phyloP scores from a whole-genome alignment of 192 early-diverging fungal species.

The Kickxella alabastrina region DNA sequence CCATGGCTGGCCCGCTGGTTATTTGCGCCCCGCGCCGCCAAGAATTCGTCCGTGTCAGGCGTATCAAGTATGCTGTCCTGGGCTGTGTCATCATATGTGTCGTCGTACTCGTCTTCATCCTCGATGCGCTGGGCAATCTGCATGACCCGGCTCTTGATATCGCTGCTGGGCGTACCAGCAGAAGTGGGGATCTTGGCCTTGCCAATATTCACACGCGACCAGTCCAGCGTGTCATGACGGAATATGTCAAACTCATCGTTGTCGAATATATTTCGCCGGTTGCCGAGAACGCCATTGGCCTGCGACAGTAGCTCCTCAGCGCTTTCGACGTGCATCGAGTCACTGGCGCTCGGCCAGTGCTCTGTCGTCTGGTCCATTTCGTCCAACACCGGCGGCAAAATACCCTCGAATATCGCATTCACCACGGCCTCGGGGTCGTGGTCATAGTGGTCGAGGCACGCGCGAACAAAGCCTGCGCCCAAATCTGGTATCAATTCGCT shows the following conservation, averaged over 20 bases:
- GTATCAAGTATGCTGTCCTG: constrained; percentile 62
- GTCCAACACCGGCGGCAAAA: constrained; percentile 63
- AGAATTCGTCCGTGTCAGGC: constrained; percentile 45
- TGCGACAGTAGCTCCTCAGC: neutral
- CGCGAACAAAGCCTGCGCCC: constrained; percentile 87
- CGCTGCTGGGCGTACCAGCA: constrained; percentile 9
- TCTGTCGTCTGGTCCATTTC: constrained; percentile 60
- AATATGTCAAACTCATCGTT: constrained; percentile 94
- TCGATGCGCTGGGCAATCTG: constrained; percentile 46
- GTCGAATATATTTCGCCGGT: constrained; percentile 82
- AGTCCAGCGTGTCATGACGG: constrained; percentile 58
- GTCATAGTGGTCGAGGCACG: constrained; percentile 67
- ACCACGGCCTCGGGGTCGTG: constrained; percentile 70
- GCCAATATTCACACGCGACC: constrained; percentile 63
- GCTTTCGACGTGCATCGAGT: neutral
- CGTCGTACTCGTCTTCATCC: constrained; percentile 90
- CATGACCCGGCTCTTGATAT: constrained; percentile 36
- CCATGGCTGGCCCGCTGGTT: neutral
- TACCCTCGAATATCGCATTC: constrained; percentile 74
- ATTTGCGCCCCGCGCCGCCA: neutral
- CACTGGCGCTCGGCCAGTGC: constrained; percentile 7
- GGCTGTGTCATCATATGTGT: constrained; percentile 79
- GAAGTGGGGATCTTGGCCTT: constrained; percentile 50
- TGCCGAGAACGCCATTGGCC: constrained; percentile 41
- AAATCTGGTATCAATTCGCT: constrained; percentile 86